These are phyloP conservation scores for Leptoxyphium fumago DNA, from an alignment of 2,329 filamentous ascomycete species.

Conservation along the genomic window DNA sequence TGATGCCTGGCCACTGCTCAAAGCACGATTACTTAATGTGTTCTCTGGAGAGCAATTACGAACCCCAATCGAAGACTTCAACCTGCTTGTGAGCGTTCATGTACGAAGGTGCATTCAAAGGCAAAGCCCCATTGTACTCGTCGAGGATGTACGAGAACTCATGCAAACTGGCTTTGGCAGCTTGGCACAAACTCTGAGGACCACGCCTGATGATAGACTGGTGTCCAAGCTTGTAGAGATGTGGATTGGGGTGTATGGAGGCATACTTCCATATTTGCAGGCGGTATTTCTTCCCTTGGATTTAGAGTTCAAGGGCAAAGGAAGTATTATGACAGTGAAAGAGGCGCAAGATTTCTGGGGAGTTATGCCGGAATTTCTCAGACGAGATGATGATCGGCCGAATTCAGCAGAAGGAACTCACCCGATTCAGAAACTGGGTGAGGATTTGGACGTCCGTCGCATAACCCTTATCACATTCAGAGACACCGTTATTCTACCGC, in stretches of 20 bases:
- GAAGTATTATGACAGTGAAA: slow-evolving; percentile 59
- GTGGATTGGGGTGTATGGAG: slow-evolving; percentile 87
- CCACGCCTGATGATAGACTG: slow-evolving; percentile 71
- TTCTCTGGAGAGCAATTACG: slow-evolving; percentile 71
- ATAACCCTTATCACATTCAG: slow-evolving; percentile 79
- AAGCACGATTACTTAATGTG: slow-evolving; percentile 58
- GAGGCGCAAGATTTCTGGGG: slow-evolving; percentile 88
- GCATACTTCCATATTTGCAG: slow-evolving; percentile 83
- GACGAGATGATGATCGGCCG: slow-evolving; percentile 23
- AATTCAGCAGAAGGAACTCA: slow-evolving; percentile 23
- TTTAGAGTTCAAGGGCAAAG: slow-evolving; percentile 77
- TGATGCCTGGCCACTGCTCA: slow-evolving; percentile 71
- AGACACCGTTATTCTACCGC: slow-evolving; percentile 73
- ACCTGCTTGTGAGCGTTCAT: slow-evolving; percentile 63
- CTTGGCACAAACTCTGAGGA: slow-evolving; percentile 67
- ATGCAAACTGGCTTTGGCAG: slow-evolving; percentile 70
- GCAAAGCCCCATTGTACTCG: slow-evolving; percentile 51
- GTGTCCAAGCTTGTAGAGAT: slow-evolving; percentile 82
- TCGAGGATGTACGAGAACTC: slow-evolving; percentile 64
- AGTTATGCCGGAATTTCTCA: slow-evolving; percentile 38
- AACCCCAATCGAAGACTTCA: slow-evolving; percentile 72
- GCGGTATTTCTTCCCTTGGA: slow-evolving; percentile 89
- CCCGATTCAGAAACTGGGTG: slow-evolving; percentile 31
- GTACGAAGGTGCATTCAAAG: slow-evolving; percentile 65
- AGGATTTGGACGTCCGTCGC: slow-evolving; percentile 70